Evolutionary conservation across 2,329 filamentous ascomycete species (phyloP).

Genomic region (Arachnopeziza araneosa): DNA sequence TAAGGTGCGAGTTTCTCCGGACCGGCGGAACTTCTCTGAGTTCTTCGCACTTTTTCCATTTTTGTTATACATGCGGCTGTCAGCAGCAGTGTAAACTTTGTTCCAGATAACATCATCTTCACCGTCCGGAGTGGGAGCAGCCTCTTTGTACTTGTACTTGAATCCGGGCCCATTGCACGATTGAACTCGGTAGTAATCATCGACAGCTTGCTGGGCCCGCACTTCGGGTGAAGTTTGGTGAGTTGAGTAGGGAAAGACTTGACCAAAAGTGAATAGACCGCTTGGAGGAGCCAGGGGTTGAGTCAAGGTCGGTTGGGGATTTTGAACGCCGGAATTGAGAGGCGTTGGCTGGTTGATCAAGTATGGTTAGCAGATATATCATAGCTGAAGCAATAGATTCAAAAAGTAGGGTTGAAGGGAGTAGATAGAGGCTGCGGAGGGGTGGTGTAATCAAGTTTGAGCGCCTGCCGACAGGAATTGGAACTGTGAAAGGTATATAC

Average conservation of each 20-base stretch:
- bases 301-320: too few relatives aligned
- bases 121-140: conserved; percentile 26
- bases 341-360: too few relatives aligned
- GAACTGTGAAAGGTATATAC: neutral
- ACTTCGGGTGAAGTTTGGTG: neutral
- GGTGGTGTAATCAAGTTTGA: neutral
- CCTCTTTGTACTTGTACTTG: conserved; percentile 30
- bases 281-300: too few relatives aligned
- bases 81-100: conserved; percentile 28
- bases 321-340: too few relatives aligned
- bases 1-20: conserved; percentile 22
- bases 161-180: conserved; percentile 22
- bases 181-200: conserved; percentile 6
- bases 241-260: neutral
- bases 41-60: conserved; percentile 22
- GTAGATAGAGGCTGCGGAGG: neutral
- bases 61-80: conserved; percentile 29
- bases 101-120: conserved; percentile 29
- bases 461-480: neutral
- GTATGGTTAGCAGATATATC: neutral
- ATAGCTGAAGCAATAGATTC: neutral
- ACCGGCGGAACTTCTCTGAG: conserved; percentile 22
- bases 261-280: neutral
- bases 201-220: neutral
- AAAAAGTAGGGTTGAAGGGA: neutral